Base-by-base conservation (phyloP, 805 yeast species). In the Millerozyma miso region DNA sequence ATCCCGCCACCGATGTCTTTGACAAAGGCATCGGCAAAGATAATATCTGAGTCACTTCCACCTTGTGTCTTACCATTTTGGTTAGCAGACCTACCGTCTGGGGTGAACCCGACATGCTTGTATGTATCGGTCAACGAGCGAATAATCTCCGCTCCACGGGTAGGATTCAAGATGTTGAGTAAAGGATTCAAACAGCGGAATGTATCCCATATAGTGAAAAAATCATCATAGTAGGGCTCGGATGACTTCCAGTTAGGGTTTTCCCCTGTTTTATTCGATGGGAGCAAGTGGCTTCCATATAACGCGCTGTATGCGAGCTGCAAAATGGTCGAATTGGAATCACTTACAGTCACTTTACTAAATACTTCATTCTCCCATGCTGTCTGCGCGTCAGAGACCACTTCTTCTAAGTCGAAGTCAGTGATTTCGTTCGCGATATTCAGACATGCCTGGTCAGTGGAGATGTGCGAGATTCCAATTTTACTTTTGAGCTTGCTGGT, bases 181-280 rank as follows among this genome's bases (percentile, higher is more conserved):
- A 62, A 45, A 38, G 73, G 66, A 46, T 63, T 55, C 32, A 63
- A 47, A 23, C 61, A 51, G 43, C 74, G 35, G 59, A 69, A 61
- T 15, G 68, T 54, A 52, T 70, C 65, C 73, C 71, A 58, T 37
- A 67, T 52, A 41, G 74, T 55, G 46, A 59, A 56, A 65, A 67
- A 56, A 39, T 67, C 65, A 52, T 65, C 69, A 42, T 62, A 62
- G 41, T 63, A 64, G 3, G 63, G 60, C 33, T 52, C 55, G 4
- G 39, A 20, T 1, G 50, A 39, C 3, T 43, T 17, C 65, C 65
- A 62, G 19, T 51, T 33, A 8, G 61, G 62, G 38, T 54, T 56
- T 40, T 62, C 68, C 5, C 66, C 68, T 0, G 67, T 62, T 41
- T 57, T 51, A 41, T 63, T 58, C 17, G 64, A 49, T 2, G 69